Conservation (phyloP, 2,329 filamentous ascomycete species). For the Colletotrichum spaethianum region DNA sequence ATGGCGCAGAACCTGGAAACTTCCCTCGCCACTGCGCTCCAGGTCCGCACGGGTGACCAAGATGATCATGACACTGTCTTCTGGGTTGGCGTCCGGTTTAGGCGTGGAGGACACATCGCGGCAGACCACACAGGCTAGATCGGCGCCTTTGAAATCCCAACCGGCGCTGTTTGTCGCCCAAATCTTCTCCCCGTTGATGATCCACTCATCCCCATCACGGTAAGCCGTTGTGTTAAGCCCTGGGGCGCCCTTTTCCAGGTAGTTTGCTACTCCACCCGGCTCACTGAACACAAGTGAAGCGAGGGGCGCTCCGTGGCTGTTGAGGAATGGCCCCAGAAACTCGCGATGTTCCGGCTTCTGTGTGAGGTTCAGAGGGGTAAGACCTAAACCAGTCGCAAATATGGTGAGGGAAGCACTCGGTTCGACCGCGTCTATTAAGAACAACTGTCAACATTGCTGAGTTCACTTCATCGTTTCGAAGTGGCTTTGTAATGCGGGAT, state of each 20-base stretch:
- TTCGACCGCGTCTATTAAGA: conserved; percentile 55
- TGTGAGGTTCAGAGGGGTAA: conserved; percentile 64
- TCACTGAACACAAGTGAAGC: conserved; percentile 67
- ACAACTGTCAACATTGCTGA: neutral
- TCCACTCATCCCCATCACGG: conserved; percentile 63
- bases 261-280: conserved; percentile 67
- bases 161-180: conserved; percentile 69
- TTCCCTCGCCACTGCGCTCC: conserved; percentile 56
- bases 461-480: no score
- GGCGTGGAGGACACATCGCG: conserved; percentile 51
- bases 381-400: conserved; percentile 65
- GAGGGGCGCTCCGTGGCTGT: conserved; percentile 59
- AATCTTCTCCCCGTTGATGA: conserved; percentile 69
- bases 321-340: conserved; percentile 64
- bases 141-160: conserved; percentile 67
- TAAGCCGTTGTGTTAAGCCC: conserved; percentile 65
- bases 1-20: conserved; percentile 63
- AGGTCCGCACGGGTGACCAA: conserved; percentile 64
- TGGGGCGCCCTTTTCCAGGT: conserved; percentile 61
- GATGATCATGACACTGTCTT: conserved; percentile 60
- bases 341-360: conserved; percentile 48
- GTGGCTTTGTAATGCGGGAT: neutral
- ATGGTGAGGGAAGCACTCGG: conserved; percentile 64
- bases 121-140: conserved; percentile 67
- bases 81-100: conserved; percentile 43